phyloP scores from a whole-genome alignment of 768 basidiomycete genomes.

The Collybia nuda region DNA sequence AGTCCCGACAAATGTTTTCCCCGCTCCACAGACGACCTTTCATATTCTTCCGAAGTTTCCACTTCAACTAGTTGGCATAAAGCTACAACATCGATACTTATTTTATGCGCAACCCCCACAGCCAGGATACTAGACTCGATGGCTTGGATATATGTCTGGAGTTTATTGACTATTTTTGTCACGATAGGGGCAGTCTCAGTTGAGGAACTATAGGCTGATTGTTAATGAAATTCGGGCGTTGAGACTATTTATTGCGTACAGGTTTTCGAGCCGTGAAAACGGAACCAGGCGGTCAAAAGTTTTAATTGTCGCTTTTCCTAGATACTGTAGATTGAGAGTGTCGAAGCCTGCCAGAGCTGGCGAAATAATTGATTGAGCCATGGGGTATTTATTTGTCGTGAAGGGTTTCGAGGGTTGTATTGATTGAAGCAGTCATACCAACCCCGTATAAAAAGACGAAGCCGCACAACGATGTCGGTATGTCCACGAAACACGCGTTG shows the following conservation, averaged over 20 bases:
- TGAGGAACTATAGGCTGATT: conserved; percentile 9
- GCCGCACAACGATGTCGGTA: no score
- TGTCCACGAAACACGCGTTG: no score
- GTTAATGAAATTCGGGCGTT: background rate
- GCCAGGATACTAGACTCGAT: conserved; percentile 17
- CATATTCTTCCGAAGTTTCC: conserved; percentile 2
- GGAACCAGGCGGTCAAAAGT: conserved; percentile 37
- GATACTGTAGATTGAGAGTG: conserved; percentile 21
- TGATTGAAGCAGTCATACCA: no score
- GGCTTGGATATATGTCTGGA: conserved; percentile 14
- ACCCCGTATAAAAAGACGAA: no score
- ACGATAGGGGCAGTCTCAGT: conserved; percentile 14
- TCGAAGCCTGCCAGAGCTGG: conserved; percentile 5
- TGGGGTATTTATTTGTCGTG: no score
- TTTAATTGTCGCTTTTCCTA: conserved; percentile 32
- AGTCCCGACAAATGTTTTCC: conserved; percentile 15
- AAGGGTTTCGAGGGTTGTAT: no score
- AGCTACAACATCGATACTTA: conserved; percentile 12
- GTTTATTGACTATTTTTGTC: conserved; percentile 10
- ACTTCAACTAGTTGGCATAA: conserved; percentile 4
- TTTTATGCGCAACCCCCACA: conserved; percentile 12
- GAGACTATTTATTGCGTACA: conserved; percentile 16
- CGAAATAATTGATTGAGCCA: no score
- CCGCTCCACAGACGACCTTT: background rate
- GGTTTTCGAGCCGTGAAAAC: conserved; percentile 27